Percentiles rank a stretch among this genome's conserved stretches.
Evolutionary conservation across 1,139 yeast genomes (phyloP).

Genomic region (Debaryomyces udenii): DNA sequence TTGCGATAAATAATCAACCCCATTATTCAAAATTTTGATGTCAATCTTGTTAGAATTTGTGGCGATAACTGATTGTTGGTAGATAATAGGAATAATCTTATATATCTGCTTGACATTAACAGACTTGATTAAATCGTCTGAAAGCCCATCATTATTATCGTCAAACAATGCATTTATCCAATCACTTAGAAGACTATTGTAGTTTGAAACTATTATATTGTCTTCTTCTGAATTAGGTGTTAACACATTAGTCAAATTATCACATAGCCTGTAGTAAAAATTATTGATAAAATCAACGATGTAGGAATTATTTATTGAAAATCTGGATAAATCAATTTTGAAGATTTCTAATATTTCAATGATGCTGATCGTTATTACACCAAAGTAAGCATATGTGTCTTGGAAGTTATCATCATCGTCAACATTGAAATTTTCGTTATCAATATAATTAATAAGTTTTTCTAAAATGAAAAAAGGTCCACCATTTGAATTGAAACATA

Average conservation of each 20-base stretch:
- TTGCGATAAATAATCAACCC: conserved; percentile 50
- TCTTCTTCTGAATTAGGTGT: conserved; percentile 29
- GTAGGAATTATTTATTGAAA: conserved; percentile 34
- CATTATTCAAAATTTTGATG: conserved; percentile 37
- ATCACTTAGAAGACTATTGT: conserved; percentile 57
- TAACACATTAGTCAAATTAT: conserved; percentile 27
- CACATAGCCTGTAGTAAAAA: conserved; percentile 37
- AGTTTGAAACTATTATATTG: conserved; percentile 35
- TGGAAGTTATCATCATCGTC: conserved; percentile 63
- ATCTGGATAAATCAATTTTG: conserved; percentile 36
- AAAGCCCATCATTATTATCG: conserved; percentile 71
- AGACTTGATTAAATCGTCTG: conserved; percentile 76
- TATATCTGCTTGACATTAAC: conserved; percentile 71
- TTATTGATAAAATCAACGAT: conserved; percentile 37
- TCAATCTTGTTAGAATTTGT: conserved; percentile 54
- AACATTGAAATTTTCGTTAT: conserved; percentile 34
- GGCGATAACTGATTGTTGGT: conserved; percentile 73
- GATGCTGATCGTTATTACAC: conserved; percentile 56
- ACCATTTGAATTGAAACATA: conserved; percentile 32
- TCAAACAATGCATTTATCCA: conserved; percentile 87
- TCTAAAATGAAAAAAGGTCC: conserved; percentile 29
- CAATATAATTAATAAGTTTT: conserved; percentile 38
- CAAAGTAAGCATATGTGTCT: conserved; percentile 70
- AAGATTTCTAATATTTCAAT: conserved; percentile 49
- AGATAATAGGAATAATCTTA: conserved; percentile 68